Evolutionary conservation across 192 early-diverging fungal species (phyloP).

Genomic region (Mortierella antarctica): DNA sequence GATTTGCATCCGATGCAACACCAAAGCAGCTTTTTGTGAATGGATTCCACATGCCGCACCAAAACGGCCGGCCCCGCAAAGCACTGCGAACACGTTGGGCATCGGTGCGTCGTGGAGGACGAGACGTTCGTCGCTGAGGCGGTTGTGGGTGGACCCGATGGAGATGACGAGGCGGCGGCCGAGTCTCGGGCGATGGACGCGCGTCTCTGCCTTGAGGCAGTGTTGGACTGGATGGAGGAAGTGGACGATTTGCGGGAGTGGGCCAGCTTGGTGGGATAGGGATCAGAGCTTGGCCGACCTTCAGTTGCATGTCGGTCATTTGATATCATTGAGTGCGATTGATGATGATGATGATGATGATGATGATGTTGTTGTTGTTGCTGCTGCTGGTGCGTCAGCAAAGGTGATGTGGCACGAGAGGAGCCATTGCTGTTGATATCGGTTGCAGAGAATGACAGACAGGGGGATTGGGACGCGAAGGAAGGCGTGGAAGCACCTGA

Average conservation of each 20-base stretch:
- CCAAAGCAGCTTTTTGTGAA: conserved; percentile 50
- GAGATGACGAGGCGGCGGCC: not conserved
- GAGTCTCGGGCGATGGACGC: not conserved
- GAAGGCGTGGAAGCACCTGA: conserved; percentile 40
- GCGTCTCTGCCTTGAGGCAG: not conserved
- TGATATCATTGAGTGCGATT: no score
- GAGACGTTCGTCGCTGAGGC: conserved; percentile 35
- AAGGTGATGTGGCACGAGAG: conserved; percentile 37
- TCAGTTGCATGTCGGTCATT: no score
- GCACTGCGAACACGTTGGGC: conserved; percentile 22
- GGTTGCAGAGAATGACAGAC: conserved; percentile 12
- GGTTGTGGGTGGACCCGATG: not conserved
- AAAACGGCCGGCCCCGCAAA: conserved; percentile 48
- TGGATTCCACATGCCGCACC: conserved; percentile 42
- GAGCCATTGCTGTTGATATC: conserved; percentile 16
- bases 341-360: not conserved
- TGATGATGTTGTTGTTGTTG: not conserved
- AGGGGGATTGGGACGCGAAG: conserved; percentile 33
- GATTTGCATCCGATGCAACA: conserved; percentile 51
- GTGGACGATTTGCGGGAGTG: conserved; percentile 35
- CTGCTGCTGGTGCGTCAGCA: not conserved
- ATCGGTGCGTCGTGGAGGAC: conserved; percentile 22
- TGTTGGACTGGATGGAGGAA: conserved; percentile 28
- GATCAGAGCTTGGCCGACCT: not conserved
- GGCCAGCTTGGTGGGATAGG: not conserved